Evolutionary conservation across 1,284 basidiomycete genomes (phyloP), one percentile per base, ranked within the genome.

Genomic region (Coniophora puteana): DNA sequence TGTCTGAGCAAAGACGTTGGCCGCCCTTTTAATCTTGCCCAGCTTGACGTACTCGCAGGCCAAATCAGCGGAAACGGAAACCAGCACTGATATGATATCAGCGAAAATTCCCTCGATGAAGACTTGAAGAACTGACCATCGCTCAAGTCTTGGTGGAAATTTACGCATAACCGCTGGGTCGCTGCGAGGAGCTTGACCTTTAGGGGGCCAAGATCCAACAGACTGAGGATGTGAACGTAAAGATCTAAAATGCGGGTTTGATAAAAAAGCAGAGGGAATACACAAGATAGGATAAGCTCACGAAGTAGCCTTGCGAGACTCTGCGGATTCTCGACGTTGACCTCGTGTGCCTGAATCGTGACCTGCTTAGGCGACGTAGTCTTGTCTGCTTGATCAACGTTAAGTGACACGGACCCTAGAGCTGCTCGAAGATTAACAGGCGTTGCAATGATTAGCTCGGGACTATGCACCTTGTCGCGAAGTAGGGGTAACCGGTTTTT

Each of bases 11-110:
- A 89, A 86, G 12, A 92, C 72, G 1, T 64, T 59, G 1, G 66
- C 68, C 0, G 90, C 89, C 29, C 83, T 76, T 34, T 75, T 74
- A 1, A 68, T 63, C 59, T 86, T 89, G 3, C 93, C 92, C 1
- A 95, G 71, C 33, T 74, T 76, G 26, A 82, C 66, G 53, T 92
- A 91, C 53, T 92, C 86, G 34, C 79, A 71, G 0, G 85, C 91
- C 2, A 94, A 72, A 23, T 83, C 77, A 2, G 83, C 66, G 1
- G 85, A 89, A 1, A 69, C 91, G 91, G 52, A 30, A 12, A 33
- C 27, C 8, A 26, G 18, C 36, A 14, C 16, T 28, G 21, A 33
- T 20, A 14, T 13, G 14, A 3, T 13, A n/a, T 43, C 12, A 34
- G 28, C 8, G 22, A 8, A 11, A 17, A 35, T n/a, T 14, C 26